Evolutionary conservation across 2,329 filamentous ascomycete genomes (phyloP).

Genomic region (Leptographium lundbergii): DNA sequence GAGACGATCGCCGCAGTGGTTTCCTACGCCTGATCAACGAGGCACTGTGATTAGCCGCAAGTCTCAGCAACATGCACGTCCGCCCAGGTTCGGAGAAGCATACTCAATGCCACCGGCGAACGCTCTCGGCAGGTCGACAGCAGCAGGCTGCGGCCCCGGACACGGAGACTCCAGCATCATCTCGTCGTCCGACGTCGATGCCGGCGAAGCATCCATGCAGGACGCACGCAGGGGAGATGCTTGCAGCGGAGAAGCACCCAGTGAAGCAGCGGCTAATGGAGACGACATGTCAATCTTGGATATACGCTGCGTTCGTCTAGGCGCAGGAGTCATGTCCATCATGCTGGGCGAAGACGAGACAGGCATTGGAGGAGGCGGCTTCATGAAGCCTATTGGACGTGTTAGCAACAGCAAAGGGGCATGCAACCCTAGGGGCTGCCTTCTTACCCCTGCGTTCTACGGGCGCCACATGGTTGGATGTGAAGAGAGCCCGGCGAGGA

Average conservation of each 20-base stretch:
- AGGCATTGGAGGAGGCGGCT: slow-evolving; percentile 71
- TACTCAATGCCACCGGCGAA: slow-evolving; percentile 3
- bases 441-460: slow-evolving; percentile 46
- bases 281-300: slow-evolving; percentile 50
- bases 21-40: slow-evolving; percentile 45
- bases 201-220: slow-evolving; percentile 34
- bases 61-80: neutral
- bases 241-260: slow-evolving; percentile 30
- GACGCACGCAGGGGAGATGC: slow-evolving; percentile 24
- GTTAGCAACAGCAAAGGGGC: slow-evolving; percentile 9
- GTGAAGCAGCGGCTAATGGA: slow-evolving; percentile 49
- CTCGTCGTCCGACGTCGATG: slow-evolving; percentile 33
- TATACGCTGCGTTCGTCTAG: slow-evolving; percentile 67
- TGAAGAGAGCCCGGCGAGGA: slow-evolving; percentile 75
- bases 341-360: slow-evolving; percentile 70
- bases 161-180: slow-evolving; percentile 45
- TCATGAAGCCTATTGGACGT: slow-evolving; percentile 50
- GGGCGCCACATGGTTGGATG: slow-evolving; percentile 51
- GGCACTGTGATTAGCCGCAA: neutral
- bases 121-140: neutral
- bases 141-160: slow-evolving; percentile 3
- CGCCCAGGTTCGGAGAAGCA: neutral
- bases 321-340: slow-evolving; percentile 90
- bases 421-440: neutral
- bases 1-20: slow-evolving; percentile 58